These are phyloP conservation scores for Schizochytrium sp. DNA, from an alignment of 108 stramenopile species.

Conservation along the genomic window DNA sequence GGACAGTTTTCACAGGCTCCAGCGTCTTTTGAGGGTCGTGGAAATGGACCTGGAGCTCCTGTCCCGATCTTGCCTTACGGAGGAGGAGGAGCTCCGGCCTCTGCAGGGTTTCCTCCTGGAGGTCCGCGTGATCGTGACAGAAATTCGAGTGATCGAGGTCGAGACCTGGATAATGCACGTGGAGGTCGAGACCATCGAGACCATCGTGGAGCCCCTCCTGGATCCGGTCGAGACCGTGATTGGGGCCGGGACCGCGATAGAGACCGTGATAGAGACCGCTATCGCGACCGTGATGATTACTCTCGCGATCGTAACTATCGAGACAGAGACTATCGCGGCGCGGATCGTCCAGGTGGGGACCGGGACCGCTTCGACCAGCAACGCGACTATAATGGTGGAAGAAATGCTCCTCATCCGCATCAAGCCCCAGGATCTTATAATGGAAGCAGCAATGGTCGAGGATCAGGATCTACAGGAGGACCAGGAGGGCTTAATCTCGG, in stretches of 20 bases:
- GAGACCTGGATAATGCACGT: not conserved
- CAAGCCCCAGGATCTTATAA: not conserved
- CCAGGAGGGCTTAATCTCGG: not conserved
- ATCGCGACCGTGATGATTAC: slow-evolving; percentile 43
- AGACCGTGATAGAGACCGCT: slow-evolving; percentile 5
- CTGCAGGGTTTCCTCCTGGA: not conserved
- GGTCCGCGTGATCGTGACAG: not conserved
- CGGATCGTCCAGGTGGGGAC: not conserved
- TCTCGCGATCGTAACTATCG: slow-evolving; percentile 32
- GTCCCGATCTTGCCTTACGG: not conserved
- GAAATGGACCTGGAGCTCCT: too few species aligned
- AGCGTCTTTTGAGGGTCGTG: not conserved
- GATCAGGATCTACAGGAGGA: too few species aligned
- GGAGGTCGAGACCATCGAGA: not conserved
- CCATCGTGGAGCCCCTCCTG: not conserved
- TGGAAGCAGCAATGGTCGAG: not conserved
- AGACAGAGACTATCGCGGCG: not conserved
- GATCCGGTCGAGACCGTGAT: not conserved
- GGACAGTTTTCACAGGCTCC: not conserved
- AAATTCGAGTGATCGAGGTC: not conserved
- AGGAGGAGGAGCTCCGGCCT: not conserved
- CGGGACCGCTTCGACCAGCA: not conserved
- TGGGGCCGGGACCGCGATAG: not conserved
- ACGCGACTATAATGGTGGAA: not conserved
- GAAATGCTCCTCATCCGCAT: not conserved